Conservation (phyloP, 768 basidiomycete genomes). For the Boletus edulis region DNA sequence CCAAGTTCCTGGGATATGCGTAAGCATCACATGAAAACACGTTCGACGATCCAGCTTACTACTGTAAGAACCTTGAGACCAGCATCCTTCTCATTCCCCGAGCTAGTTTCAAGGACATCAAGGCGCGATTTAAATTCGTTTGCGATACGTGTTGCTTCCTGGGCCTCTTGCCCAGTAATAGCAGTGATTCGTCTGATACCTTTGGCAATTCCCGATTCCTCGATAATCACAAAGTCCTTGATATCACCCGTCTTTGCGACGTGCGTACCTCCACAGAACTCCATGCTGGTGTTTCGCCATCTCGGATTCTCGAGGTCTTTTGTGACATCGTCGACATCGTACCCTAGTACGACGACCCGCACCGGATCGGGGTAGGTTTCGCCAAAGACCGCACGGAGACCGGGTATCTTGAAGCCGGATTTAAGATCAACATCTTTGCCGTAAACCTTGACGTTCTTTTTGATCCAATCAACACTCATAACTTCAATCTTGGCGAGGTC, state of each 20-base stretch:
- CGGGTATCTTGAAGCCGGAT: slow-evolving; percentile 84
- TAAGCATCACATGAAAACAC: neutral
- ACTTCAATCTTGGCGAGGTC: slow-evolving; percentile 83
- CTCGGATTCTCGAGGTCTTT: slow-evolving; percentile 84
- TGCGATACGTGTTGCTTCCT: slow-evolving; percentile 71
- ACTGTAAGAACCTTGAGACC: slow-evolving; percentile 78
- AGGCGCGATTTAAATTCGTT: slow-evolving; percentile 61
- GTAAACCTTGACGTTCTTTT: slow-evolving; percentile 82
- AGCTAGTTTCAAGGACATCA: slow-evolving; percentile 53
- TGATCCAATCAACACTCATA: slow-evolving; percentile 88
- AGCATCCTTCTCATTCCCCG: slow-evolving; percentile 82
- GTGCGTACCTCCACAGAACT: slow-evolving; percentile 99
- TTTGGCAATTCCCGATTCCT: slow-evolving; percentile 97
- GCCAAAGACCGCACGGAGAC: slow-evolving; percentile 94
- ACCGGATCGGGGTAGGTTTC: slow-evolving; percentile 98
- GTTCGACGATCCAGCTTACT: slow-evolving; percentile 42
- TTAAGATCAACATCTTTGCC: slow-evolving; percentile 81
- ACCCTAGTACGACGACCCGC: slow-evolving; percentile 89
- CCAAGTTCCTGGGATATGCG: slow-evolving; percentile 66
- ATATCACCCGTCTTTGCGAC: slow-evolving; percentile 97
- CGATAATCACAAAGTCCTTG: slow-evolving; percentile 91
- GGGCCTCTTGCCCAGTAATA: slow-evolving; percentile 92
- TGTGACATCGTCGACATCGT: slow-evolving; percentile 80
- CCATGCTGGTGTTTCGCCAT: slow-evolving; percentile 90
- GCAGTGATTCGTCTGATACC: slow-evolving; percentile 94